A percentile compares a stretch with the other conserved stretches of the same genome.
Conservation (phyloP, 2,329 filamentous ascomycete species). For the Colletotrichum liaoningense region DNA sequence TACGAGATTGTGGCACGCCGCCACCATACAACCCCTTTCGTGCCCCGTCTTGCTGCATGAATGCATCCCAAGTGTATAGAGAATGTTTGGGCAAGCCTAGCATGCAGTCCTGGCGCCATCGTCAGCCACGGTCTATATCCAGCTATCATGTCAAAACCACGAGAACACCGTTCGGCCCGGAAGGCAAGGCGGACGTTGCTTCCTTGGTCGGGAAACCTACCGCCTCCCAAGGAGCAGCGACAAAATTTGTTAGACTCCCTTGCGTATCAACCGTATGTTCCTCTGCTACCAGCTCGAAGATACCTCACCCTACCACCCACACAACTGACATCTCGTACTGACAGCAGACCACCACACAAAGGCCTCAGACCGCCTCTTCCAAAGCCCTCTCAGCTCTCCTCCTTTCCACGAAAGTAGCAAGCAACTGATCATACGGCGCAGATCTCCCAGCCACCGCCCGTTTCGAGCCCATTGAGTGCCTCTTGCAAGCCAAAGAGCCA, state of each 20-base stretch:
- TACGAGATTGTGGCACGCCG: not conserved
- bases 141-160: not conserved
- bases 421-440: constrained; percentile 24
- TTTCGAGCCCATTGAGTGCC: constrained; percentile 27
- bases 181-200: not conserved
- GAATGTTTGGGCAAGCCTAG: not conserved
- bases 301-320: not conserved
- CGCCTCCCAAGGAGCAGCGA: not conserved
- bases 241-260: not conserved
- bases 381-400: not conserved
- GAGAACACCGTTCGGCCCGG: not conserved
- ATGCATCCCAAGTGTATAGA: not conserved
- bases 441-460: constrained; percentile 31
- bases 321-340: not conserved
- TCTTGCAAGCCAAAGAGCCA: constrained; percentile 8
- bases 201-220: not conserved
- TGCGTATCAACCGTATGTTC: not conserved
- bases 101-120: not conserved
- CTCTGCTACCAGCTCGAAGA: not conserved
- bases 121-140: not conserved
- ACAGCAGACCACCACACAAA: not conserved
- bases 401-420: not conserved
- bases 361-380: not conserved
- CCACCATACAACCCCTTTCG: not conserved
- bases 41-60: not conserved